A percentile compares a stretch with the other conserved stretches of the same genome.
These are phyloP conservation scores for Psilocybe subaeruginosa DNA, from an alignment of 768 basidiomycete genomes.

Conservation along the genomic window DNA sequence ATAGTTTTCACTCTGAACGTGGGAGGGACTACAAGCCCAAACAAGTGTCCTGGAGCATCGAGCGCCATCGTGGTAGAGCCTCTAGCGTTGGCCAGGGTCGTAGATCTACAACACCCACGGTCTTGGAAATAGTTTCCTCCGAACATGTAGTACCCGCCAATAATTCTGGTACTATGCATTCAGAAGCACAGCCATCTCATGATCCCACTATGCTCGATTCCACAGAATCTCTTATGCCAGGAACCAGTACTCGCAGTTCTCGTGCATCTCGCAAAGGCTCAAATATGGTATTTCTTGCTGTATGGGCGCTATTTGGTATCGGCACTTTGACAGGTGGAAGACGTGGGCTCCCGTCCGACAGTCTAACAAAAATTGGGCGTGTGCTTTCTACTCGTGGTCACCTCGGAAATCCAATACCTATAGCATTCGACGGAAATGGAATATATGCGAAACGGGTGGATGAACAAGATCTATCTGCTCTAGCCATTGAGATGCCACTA, in stretches of 20 bases:
- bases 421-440: conserved; percentile 8
- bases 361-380: conserved; percentile 42
- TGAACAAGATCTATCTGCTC: not conserved
- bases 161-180: conserved; percentile 3
- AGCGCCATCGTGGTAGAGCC: conserved; percentile 45
- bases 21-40: conserved; percentile 48
- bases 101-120: conserved; percentile 34
- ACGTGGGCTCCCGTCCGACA: conserved; percentile 27
- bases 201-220: conserved; percentile 6
- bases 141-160: conserved; percentile 21
- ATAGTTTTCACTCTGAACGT: conserved; percentile 80
- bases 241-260: conserved; percentile 43
- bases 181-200: conserved; percentile 2
- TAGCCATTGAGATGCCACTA: not conserved
- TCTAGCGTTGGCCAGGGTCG: conserved; percentile 47
- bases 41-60: conserved; percentile 71
- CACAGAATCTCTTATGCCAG: conserved; percentile 13
- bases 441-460: conserved; percentile 5
- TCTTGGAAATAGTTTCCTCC: conserved; percentile 35
- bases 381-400: conserved; percentile 41
- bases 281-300: conserved; percentile 80
- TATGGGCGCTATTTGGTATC: conserved; percentile 74
- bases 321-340: conserved; percentile 47
- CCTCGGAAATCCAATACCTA: conserved; percentile 13
- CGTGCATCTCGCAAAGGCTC: conserved; percentile 71